Base-by-base conservation (phyloP, 1,284 basidiomycete genomes). In the Boletellus deceptivus region DNA sequence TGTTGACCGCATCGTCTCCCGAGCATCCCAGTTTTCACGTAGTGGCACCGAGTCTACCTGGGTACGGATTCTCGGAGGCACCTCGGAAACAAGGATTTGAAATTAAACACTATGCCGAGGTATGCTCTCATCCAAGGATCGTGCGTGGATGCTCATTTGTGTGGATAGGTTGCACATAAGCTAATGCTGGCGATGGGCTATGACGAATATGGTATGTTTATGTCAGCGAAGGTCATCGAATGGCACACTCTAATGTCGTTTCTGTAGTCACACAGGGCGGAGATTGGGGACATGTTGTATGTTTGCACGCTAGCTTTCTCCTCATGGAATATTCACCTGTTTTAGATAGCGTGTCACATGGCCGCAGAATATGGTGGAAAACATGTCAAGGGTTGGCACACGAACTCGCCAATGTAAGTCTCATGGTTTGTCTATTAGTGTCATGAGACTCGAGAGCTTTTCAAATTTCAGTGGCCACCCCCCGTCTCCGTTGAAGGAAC, bases 21-120 rank as follows among this genome's bases (percentile, higher is more conserved):
- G 71, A 76, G 4, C 68, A 76, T 39, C 80, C 81, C 1, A 77
- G 73, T 48, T 84, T 85, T 58, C 80, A 84, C 55, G 78, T 83
- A 18, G 78, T 83, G 0, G 75, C 76, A 0, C 55, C 75, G 4
- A 77, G 78, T 58, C 56, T 83, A n/a, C 81, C 82, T 5, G 77
- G 77, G 0, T 84, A 63, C 59, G 79, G 80, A 0, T 81, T 80
- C 59, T 82, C 80, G 0, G 73, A 79, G 36, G 76, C 61, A 6
- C 61, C 67, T 7, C 65, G 54, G n/a, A 70, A 70, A 47, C 65
- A 63, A 33, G 75, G 74, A 1, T 76, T 76, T 48, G 43, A 47
- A 16, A 24, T 47, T 0, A 43, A 44, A 31, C 72, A 74, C 46
- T 76, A 70, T 48, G 76, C 75, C 6, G 74, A 77, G 62, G 75